phyloP scores from a whole-genome alignment of 1,139 yeast species.

The Scheffersomyces lignicola region DNA sequence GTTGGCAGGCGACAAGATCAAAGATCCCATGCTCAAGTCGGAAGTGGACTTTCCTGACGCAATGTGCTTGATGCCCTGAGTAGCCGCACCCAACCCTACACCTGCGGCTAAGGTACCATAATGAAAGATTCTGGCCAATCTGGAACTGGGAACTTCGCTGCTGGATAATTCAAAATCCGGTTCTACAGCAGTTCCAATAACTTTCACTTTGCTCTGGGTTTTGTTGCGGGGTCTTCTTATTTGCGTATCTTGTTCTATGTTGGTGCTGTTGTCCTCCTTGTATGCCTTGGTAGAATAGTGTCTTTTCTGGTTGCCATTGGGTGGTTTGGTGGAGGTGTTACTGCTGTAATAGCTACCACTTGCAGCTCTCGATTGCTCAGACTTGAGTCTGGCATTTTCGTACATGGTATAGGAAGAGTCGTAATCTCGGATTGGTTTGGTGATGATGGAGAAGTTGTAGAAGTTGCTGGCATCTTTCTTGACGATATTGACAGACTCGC shows the following conservation, averaged over 20 bases:
- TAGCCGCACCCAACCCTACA: constrained; percentile 81
- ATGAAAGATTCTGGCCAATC: constrained; percentile 85
- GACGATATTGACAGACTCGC: constrained; percentile 21
- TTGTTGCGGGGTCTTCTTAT: constrained; percentile 7
- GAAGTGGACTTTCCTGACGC: constrained; percentile 43
- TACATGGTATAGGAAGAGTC: constrained; percentile 27
- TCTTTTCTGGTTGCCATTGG: constrained; percentile 12
- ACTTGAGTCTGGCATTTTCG: constrained; percentile 23
- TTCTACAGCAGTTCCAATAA: constrained; percentile 36
- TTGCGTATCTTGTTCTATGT: constrained; percentile 10
- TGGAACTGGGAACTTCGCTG: constrained; percentile 80
- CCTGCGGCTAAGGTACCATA: constrained; percentile 94
- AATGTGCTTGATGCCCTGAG: constrained; percentile 72
- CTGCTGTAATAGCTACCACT: too few relatives aligned
- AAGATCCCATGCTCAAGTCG: constrained; percentile 52
- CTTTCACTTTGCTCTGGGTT: constrained; percentile 7
- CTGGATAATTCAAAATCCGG: constrained; percentile 53
- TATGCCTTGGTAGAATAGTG: constrained; percentile 13
- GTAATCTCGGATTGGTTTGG: constrained; percentile 20
- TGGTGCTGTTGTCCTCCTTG: background rate
- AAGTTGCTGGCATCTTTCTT: constrained; percentile 20
- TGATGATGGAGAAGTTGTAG: constrained; percentile 18
- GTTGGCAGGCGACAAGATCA: constrained; percentile 77
- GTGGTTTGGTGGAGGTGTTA: constrained; percentile 7
- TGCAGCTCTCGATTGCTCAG: constrained; percentile 19